Evolutionary conservation across 1,284 basidiomycete species (phyloP).

Genomic region (Anthracocystis setariae): DNA sequence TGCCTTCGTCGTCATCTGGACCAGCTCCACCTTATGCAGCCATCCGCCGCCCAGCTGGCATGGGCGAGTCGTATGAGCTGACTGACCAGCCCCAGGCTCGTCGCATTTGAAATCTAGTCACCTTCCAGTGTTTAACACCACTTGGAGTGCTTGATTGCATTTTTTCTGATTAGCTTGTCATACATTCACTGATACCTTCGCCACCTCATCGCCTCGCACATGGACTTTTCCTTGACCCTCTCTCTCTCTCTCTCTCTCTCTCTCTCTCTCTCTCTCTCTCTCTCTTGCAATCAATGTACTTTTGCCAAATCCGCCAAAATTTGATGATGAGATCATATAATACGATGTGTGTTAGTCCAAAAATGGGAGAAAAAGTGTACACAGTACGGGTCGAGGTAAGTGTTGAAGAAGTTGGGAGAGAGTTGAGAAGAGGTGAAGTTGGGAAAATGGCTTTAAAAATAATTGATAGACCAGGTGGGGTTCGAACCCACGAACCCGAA

Average conservation of each 20-base stretch:
- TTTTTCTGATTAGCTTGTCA: neutral
- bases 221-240: neutral
- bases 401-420: too few species aligned
- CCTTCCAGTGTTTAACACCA: too few species aligned
- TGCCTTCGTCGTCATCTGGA: constrained; percentile 27
- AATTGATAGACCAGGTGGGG: neutral
- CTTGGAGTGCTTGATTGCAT: constrained; percentile 3
- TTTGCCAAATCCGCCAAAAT: too few species aligned
- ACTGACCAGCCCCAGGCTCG: constrained; percentile 33
- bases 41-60: constrained; percentile 16
- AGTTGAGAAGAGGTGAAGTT: too few species aligned
- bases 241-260: too few species aligned
- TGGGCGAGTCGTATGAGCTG: constrained; percentile 43
- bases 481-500: constrained; percentile 5
- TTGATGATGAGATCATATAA: too few species aligned
- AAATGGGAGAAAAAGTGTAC: too few species aligned
- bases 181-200: neutral
- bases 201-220: constrained; percentile 2
- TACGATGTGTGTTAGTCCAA: too few species aligned
- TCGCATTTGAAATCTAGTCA: constrained; percentile 18
- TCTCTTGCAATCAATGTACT: too few species aligned
- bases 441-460: neutral
- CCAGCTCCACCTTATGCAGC: constrained; percentile 30
- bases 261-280: too few species aligned
- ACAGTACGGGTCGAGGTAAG: too few species aligned